These are phyloP conservation scores for Orbilia javanica DNA, from an alignment of 2,329 filamentous ascomycete genomes.

Conservation along the genomic window DNA sequence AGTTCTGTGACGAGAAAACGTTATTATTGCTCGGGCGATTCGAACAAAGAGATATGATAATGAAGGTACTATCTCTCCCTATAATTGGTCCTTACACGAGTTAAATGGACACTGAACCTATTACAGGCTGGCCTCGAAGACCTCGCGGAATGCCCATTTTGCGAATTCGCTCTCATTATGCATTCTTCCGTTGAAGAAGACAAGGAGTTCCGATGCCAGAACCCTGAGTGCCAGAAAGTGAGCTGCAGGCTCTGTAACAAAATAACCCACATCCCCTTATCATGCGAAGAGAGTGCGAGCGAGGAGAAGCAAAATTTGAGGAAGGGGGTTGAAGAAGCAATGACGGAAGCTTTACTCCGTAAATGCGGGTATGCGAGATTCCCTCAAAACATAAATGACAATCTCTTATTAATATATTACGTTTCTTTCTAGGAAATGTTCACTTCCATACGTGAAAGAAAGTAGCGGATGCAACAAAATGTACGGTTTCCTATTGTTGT, in stretches of 20 bases:
- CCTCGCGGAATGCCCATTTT: constrained; percentile 83
- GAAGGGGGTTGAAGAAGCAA: constrained; percentile 82
- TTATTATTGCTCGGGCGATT: constrained; percentile 76
- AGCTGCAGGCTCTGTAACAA: constrained; percentile 78
- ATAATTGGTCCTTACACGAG: not conserved
- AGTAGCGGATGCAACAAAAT: constrained; percentile 84
- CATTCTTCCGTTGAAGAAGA: constrained; percentile 74
- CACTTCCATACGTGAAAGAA: constrained; percentile 82
- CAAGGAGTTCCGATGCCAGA: constrained; percentile 79
- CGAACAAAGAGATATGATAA: constrained; percentile 77
- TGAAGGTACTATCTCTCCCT: constrained; percentile 13
- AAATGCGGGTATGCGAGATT: constrained; percentile 72
- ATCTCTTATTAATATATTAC: constrained; percentile 3
- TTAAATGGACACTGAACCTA: not conserved
- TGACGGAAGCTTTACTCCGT: constrained; percentile 82
- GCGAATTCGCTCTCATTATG: constrained; percentile 81
- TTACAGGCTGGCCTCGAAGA: constrained; percentile 74
- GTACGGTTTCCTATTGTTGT: constrained; percentile 60
- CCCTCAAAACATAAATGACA: not conserved
- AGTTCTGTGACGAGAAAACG: constrained; percentile 73
- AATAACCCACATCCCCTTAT: constrained; percentile 78
- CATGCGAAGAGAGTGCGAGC: constrained; percentile 75
- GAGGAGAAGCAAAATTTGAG: constrained; percentile 74
- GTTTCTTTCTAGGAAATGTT: constrained; percentile 67
- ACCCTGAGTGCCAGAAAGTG: constrained; percentile 72